Evolutionary conservation across 2,329 filamentous ascomycete species (phyloP).

Genomic region (Cadophora gregata): DNA sequence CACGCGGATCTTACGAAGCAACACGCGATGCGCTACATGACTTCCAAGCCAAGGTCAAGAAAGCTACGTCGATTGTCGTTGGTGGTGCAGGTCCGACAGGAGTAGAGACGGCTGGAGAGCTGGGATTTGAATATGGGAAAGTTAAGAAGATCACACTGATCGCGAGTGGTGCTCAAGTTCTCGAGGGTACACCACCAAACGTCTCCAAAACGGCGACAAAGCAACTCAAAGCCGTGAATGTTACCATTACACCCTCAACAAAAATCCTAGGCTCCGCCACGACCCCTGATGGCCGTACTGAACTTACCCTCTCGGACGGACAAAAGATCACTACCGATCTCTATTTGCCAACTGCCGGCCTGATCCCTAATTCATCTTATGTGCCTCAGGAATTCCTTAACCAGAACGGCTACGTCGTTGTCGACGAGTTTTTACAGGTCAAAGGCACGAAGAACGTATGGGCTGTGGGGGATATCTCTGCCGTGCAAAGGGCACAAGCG

Average conservation of each 20-base stretch:
- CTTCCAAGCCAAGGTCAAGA: slow-evolving; percentile 36
- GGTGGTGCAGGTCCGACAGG: slow-evolving; percentile 46
- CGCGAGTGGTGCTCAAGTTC: slow-evolving; percentile 43
- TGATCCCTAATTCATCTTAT: slow-evolving; percentile 61
- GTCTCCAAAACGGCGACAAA: slow-evolving; percentile 42
- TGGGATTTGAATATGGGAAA: slow-evolving; percentile 38
- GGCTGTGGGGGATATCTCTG: slow-evolving; percentile 41
- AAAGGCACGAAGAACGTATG: slow-evolving; percentile 46
- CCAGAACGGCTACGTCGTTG: slow-evolving; percentile 52
- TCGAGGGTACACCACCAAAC: slow-evolving; percentile 34
- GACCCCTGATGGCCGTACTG: slow-evolving; percentile 53
- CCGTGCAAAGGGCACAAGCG: slow-evolving; percentile 36
- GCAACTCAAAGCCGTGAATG: slow-evolving; percentile 57
- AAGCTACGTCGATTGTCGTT: slow-evolving; percentile 42
- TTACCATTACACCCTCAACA: slow-evolving; percentile 54
- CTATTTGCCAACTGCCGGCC: slow-evolving; percentile 62
- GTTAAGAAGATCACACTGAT: slow-evolving; percentile 40
- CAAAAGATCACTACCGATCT: slow-evolving; percentile 58
- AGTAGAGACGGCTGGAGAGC: slow-evolving; percentile 43
- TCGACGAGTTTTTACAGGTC: slow-evolving; percentile 58
- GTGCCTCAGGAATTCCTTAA: slow-evolving; percentile 54
- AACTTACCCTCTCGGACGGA: slow-evolving; percentile 56
- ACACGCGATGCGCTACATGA: slow-evolving; percentile 34
- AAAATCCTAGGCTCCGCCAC: slow-evolving; percentile 48
- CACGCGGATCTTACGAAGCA: slow-evolving; percentile 48